These are phyloP conservation scores for Fusarium solani-melongenae DNA, from an alignment of 2,329 filamentous ascomycete genomes.

Conservation along the genomic window DNA sequence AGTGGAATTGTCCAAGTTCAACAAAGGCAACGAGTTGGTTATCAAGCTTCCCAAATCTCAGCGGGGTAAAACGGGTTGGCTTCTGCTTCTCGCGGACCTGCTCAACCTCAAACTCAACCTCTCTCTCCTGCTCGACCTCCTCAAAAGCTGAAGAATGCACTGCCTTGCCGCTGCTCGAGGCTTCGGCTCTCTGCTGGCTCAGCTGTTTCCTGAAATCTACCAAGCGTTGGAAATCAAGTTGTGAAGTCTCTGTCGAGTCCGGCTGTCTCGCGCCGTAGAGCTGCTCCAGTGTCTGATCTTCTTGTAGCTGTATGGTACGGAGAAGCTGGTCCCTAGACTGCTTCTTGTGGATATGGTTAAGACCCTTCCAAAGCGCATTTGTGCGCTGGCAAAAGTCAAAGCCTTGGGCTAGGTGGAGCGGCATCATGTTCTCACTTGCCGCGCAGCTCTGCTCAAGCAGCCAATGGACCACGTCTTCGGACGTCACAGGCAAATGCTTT, in stretches of 20 bases:
- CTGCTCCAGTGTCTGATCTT: slow-evolving; percentile 67
- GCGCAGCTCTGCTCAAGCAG: slow-evolving; percentile 72
- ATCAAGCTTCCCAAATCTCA: slow-evolving; percentile 59
- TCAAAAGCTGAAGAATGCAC: slow-evolving; percentile 62
- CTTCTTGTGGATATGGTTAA: slow-evolving; percentile 51
- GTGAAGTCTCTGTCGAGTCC: background rate
- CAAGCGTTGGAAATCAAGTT: background rate
- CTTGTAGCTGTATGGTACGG: slow-evolving; percentile 53
- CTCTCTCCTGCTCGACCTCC: slow-evolving; percentile 70
- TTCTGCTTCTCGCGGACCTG: slow-evolving; percentile 65
- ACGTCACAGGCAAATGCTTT: slow-evolving; percentile 12
- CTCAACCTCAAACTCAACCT: slow-evolving; percentile 69
- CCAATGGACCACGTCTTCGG: slow-evolving; percentile 60
- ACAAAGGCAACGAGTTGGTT: slow-evolving; percentile 51
- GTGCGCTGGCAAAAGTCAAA: slow-evolving; percentile 68
- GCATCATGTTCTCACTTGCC: slow-evolving; percentile 67
- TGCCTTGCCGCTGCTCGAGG: rapidly evolving
- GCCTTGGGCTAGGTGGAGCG: slow-evolving; percentile 70
- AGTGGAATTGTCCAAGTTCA: slow-evolving; percentile 51
- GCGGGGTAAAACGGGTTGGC: slow-evolving; percentile 52
- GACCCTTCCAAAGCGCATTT: slow-evolving; percentile 58
- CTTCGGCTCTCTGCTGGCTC: background rate
- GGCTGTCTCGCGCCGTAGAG: slow-evolving; percentile 60
- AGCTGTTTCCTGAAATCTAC: background rate
- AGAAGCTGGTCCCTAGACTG: slow-evolving; percentile 49